phyloP scores from a whole-genome alignment of 768 basidiomycete species.

The Boletales sp. region DNA sequence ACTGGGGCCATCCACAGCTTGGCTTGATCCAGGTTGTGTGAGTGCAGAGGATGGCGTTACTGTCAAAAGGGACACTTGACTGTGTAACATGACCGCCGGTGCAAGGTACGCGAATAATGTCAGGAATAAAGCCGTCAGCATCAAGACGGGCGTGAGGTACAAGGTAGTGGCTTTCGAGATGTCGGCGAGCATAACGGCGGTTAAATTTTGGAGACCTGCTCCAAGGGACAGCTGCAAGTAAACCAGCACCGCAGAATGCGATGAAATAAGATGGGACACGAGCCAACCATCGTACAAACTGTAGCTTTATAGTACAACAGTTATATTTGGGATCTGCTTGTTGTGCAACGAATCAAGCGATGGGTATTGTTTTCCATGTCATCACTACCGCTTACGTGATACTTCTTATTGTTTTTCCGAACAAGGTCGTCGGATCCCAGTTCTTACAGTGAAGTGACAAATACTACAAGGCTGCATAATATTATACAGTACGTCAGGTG shows the following conservation, averaged over 20 bases:
- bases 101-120: constrained; percentile 67
- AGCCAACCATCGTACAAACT: background rate
- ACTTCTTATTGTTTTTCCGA: background rate
- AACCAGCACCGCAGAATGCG: constrained; percentile 18
- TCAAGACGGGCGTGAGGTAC: constrained; percentile 64
- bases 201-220: constrained; percentile 19
- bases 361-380: constrained; percentile 12
- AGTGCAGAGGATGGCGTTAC: constrained; percentile 54
- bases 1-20: constrained; percentile 60
- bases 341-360: background rate
- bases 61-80: constrained; percentile 59
- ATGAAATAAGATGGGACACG: constrained; percentile 1
- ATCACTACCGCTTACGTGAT: background rate
- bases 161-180: constrained; percentile 66
- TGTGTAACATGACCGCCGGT: constrained; percentile 56
- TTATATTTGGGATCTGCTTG: constrained; percentile 6
- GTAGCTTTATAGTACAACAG: constrained; percentile 14
- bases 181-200: constrained; percentile 56
- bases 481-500: constrained; percentile 27
- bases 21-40: constrained; percentile 31
- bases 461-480: constrained; percentile 6
- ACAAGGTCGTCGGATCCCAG: constrained; percentile 5
- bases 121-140: constrained; percentile 63
- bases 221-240: constrained; percentile 15
- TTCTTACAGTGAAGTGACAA: background rate